phyloP scores from a whole-genome alignment of 495 filamentous ascomycete species.

The Choiromyces venosus region DNA sequence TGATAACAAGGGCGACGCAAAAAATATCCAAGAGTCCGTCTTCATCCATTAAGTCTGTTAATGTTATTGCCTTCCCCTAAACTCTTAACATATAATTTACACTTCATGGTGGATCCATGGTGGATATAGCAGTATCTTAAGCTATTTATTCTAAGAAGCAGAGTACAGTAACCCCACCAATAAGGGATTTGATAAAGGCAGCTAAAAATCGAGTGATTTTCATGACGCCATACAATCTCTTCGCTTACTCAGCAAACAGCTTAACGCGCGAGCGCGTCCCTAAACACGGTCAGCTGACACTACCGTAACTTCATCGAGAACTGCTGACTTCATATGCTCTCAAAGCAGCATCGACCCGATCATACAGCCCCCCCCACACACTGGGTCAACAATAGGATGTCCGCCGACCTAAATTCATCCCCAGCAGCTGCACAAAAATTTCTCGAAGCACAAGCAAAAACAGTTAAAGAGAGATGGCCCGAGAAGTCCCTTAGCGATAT shows the following conservation, averaged over 20 bases:
- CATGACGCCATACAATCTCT: not conserved
- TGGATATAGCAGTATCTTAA: no score
- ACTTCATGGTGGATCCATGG: not conserved
- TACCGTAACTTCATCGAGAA: not conserved
- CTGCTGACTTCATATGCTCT: not conserved
- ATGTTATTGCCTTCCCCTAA: not conserved
- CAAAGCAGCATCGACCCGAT: conserved; percentile 10
- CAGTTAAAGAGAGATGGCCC: conserved; percentile 14
- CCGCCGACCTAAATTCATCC: not conserved
- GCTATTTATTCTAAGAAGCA: no score
- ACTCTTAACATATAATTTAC: not conserved
- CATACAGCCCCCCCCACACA: not conserved
- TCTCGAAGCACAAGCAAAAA: conserved; percentile 18
- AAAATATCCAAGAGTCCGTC: no score
- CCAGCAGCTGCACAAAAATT: conserved; percentile 4
- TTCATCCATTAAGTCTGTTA: no score
- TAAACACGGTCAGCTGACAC: not conserved
- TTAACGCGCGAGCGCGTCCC: not conserved
- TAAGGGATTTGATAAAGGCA: not conserved
- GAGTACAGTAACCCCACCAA: no score
- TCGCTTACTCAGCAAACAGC: not conserved
- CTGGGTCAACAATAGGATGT: not conserved
- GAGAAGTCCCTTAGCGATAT: conserved; percentile 21
- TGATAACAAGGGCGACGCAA: no score
- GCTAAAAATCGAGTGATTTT: not conserved